Evolutionary conservation across 768 basidiomycete genomes (phyloP).

Genomic region (Pisolithus microcarpus): DNA sequence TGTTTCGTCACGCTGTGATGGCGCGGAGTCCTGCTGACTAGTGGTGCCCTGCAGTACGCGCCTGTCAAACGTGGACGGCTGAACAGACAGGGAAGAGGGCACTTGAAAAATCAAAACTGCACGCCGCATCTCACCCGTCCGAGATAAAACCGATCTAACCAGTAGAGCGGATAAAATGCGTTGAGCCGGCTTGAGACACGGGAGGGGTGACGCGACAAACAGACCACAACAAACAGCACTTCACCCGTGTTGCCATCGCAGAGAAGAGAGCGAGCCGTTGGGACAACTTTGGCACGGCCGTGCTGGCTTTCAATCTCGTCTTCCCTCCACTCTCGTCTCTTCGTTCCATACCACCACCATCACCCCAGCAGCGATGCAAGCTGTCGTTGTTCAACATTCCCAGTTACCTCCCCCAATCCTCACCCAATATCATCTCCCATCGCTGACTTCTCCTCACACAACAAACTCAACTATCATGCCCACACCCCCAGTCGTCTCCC

Average conservation of each 20-base stretch:
- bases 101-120: neutral
- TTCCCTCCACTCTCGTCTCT: constrained; percentile 8
- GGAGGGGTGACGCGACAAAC: constrained; percentile 9
- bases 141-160: neutral
- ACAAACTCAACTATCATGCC: constrained; percentile 55
- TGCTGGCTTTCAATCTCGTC: constrained; percentile 32
- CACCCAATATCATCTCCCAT: constrained; percentile 59
- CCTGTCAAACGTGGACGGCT: too few species aligned
- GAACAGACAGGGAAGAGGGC: neutral
- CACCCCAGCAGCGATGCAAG: constrained; percentile 60
- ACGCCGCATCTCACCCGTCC: neutral
- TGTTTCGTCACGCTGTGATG: neutral
- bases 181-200: neutral
- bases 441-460: constrained; percentile 33
- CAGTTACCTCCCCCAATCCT: constrained; percentile 54
- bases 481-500: constrained; percentile 63
- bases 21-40: neutral
- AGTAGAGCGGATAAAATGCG: neutral
- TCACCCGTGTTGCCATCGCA: constrained; percentile 29
- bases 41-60: neutral
- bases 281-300: constrained; percentile 24
- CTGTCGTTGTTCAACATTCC: constrained; percentile 47
- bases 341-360: constrained; percentile 38
- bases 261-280: constrained; percentile 7
- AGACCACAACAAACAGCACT: constrained; percentile 23